phyloP scores from a whole-genome alignment of 2,329 filamentous ascomycete species.

The Colletotrichum melonis region DNA sequence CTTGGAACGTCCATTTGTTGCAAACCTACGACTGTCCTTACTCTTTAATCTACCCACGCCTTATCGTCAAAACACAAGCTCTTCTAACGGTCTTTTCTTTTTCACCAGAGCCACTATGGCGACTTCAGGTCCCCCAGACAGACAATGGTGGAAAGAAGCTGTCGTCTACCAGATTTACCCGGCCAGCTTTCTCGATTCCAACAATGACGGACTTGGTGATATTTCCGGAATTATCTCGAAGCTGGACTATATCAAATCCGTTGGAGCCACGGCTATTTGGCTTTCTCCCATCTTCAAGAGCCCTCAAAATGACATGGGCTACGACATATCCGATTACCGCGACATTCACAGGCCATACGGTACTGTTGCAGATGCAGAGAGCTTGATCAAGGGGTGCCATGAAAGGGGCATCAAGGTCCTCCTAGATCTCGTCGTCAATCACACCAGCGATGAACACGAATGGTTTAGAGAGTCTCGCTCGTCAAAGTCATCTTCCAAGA shows the following conservation, averaged over 20 bases:
- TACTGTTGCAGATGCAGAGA: slow-evolving; percentile 72
- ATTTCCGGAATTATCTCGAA: slow-evolving; percentile 40
- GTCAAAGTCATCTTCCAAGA: slow-evolving; percentile 59
- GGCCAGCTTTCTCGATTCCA: slow-evolving; percentile 40
- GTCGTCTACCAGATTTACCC: slow-evolving; percentile 69
- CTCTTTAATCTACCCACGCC: neutral
- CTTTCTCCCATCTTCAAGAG: slow-evolving; percentile 44
- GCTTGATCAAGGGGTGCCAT: slow-evolving; percentile 69
- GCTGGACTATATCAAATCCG: slow-evolving; percentile 37
- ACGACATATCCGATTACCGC: slow-evolving; percentile 71
- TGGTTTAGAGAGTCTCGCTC: slow-evolving; percentile 69
- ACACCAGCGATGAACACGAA: slow-evolving; percentile 42
- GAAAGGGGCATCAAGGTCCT: slow-evolving; percentile 41
- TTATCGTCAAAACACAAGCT: neutral
- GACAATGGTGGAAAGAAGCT: slow-evolving; percentile 65
- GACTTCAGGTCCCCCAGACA: neutral
- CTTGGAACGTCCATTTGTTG: neutral
- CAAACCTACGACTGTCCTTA: neutral
- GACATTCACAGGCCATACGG: slow-evolving; percentile 63
- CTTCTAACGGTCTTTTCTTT: neutral
- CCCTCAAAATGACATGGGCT: slow-evolving; percentile 72
- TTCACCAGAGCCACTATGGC: neutral
- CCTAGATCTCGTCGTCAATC: slow-evolving; percentile 45
- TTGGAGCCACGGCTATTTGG: slow-evolving; percentile 37
- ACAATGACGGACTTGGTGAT: slow-evolving; percentile 40